Base-by-base conservation (phyloP, 2,329 filamentous ascomycete species). In the Ophiostoma australiae region DNA sequence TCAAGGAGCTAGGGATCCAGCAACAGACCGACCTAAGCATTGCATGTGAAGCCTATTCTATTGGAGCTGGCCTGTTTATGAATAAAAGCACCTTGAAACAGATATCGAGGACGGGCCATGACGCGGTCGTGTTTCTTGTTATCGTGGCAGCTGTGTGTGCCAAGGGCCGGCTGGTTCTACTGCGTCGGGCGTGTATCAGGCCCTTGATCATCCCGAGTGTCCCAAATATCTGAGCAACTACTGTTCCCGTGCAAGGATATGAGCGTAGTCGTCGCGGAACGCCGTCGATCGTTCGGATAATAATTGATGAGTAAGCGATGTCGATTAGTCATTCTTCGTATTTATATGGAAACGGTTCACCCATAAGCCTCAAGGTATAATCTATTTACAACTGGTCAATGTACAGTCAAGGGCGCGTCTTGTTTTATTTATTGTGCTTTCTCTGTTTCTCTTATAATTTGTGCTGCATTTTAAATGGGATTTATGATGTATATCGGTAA, bases 101-200 rank as follows among this genome's bases (percentile, higher is more conserved):
- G 23, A 27, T 2, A n/a, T 17, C 6, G 44, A 48, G 15, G 44
- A 48, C 44, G 20, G 52, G n/a, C 52, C 52, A 23, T 58, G n/a
- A 58, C n/a, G 52, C n/a, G 23, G 52, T 31, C 15, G 13, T 33
- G 27, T 20, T 63, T 63, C 58, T 61, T 31, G 15, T 63, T 33
- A 27, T 63, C 27, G 27, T 31, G n/a, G 58, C 27, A 58, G n/a
- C 23, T 58, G 23, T 11, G 11, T 58, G n/a, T 33, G 58, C 27
- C 27, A 58, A 27, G 23, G 11, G 13, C 17, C 52, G 11, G 52
- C 52, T 15, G 11, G 52, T 58, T 10, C 11, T 58, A 17, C 27
- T 63, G 58, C 23, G 27, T 63, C 58, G 58, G 58, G 35, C 27
- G 23, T 63, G 58, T 63, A 63, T 63, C 58, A 63, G 58, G 58